Evolutionary conservation across 345 rosid species (phyloP).

Genomic region (Sisymbrium altissimum): DNA sequence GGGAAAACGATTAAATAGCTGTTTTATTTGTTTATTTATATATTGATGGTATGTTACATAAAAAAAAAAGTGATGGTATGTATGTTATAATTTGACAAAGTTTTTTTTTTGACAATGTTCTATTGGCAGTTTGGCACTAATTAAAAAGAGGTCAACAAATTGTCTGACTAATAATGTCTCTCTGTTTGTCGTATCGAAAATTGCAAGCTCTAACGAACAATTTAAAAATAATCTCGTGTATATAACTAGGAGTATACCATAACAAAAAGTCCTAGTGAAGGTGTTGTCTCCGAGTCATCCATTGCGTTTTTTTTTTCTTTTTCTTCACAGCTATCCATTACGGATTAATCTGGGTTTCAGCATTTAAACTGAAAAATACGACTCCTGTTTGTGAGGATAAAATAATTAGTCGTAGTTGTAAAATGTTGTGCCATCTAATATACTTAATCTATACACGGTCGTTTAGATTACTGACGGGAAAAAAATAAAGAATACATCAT

Average conservation of each 20-base stretch:
- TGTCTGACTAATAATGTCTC: too few relatives aligned
- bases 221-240: neutral
- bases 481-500: neutral
- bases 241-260: neutral
- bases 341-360: neutral
- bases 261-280: neutral
- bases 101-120: too few relatives aligned
- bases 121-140: too few relatives aligned
- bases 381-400: neutral
- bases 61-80: too few relatives aligned
- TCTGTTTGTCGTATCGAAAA: too few relatives aligned
- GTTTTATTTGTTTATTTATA: too few relatives aligned
- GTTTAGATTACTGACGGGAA: neutral
- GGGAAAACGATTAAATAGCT: too few relatives aligned
- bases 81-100: too few relatives aligned
- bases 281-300: constrained; percentile 17
- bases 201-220: too few relatives aligned
- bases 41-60: too few relatives aligned
- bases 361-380: neutral
- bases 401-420: neutral
- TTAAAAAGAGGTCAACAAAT: too few relatives aligned
- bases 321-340: neutral
- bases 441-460: neutral
- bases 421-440: neutral
- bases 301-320: neutral